Evolutionary conservation across 208 protist genomes (phyloP), one percentile per base, ranked within the genome.

Genomic region (Naegleria gruberi): DNA sequence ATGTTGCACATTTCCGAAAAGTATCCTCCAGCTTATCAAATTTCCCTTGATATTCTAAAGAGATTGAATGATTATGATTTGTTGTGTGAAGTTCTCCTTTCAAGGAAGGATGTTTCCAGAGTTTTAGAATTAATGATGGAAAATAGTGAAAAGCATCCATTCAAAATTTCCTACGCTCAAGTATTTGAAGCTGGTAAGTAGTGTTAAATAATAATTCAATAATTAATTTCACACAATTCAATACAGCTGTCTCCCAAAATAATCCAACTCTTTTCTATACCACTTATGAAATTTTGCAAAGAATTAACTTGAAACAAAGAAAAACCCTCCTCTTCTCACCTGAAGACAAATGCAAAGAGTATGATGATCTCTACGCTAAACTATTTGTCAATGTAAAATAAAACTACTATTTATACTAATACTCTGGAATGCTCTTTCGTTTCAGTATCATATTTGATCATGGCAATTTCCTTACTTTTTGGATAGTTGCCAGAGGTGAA

Each of bases 321-420:
- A 55, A 55, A 37, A 55, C 0, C 37, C 34, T 43, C 37, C 0
- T 23, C 55, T 87, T 87, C 55, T 17, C 37, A 10, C 26, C 4
- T 42, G 44, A 55, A n/a, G 83, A 87, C 12, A 55, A 87, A 41
- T 87, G 83, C 12, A 40, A 45, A 87, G 83, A 87, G 15, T 87
- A 41, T 23, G 83, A 55, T 19, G 44, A 55, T 4, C 15, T 87
- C 1, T 87, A 37, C 42, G 4, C 26, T 30, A 40, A 87, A 51
- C 17, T 40, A 40, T 87, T 87, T 55, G 43, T 30, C 1, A 46
- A 8, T 10, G 12, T 42, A 4, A 42, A 86, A 37, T 46, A 26
- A 86, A 30, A 47, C 46, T n/a, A n/a, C n/a, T n/a, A n/a, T n/a
- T n/a, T n/a, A n/a, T n/a, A n/a, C n/a, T n/a, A n/a, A n/a, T n/a